A percentile compares a stretch with the other conserved stretches of the same genome.
These are phyloP conservation scores for Fistulifera pelliculosa DNA, from an alignment of 108 stramenopile genomes.

Conservation along the genomic window DNA sequence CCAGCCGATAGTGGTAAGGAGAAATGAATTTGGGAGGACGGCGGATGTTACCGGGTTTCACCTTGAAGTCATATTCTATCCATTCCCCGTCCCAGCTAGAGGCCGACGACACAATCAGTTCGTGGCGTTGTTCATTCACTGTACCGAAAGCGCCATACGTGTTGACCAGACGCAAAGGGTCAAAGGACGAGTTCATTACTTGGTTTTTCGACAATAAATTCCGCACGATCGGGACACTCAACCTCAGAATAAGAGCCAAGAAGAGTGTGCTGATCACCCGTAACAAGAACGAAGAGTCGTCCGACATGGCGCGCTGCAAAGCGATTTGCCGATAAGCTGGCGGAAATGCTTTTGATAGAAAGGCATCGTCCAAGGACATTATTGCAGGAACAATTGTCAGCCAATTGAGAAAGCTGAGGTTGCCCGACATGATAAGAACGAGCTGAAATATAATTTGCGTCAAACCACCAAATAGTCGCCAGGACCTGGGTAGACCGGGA, in stretches of 20 bases:
- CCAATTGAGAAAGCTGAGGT: constrained; percentile 61
- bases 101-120: constrained; percentile 43
- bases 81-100: constrained; percentile 32
- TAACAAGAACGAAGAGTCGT: background rate
- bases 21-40: constrained; percentile 33
- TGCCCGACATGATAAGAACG: constrained; percentile 40
- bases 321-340: background rate
- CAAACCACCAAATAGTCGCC: constrained; percentile 32
- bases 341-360: constrained; percentile 17
- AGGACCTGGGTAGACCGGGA: constrained; percentile 15
- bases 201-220: constrained; percentile 39
- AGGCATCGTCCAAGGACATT: constrained; percentile 48
- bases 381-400: constrained; percentile 51
- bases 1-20: constrained; percentile 55
- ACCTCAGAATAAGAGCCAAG: constrained; percentile 15
- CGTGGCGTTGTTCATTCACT: constrained; percentile 37
- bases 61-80: constrained; percentile 58
- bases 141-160: constrained; percentile 60
- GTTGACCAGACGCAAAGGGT: constrained; percentile 40
- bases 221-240: constrained; percentile 38
- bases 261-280: constrained; percentile 24
- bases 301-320: background rate
- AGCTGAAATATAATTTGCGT: constrained; percentile 56
- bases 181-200: constrained; percentile 63
- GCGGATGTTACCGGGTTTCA: constrained; percentile 44